A percentile compares a stretch with the other conserved stretches of the same genome.
These are phyloP conservation scores for Trichothecium sympodiale DNA, from an alignment of 2,329 filamentous ascomycete genomes.

Conservation along the genomic window DNA sequence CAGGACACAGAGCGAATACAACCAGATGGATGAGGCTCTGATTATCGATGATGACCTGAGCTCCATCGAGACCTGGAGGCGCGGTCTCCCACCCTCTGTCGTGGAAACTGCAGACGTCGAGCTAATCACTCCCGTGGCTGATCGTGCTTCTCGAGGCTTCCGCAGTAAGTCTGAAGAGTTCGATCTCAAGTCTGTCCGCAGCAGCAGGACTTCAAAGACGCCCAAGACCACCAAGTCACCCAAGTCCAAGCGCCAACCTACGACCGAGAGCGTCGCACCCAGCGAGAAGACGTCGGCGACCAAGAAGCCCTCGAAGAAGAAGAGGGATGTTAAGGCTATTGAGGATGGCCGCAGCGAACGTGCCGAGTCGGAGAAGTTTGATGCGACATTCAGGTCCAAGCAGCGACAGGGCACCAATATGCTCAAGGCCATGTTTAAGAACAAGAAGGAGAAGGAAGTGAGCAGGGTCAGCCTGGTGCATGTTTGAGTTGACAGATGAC, in stretches of 20 bases:
- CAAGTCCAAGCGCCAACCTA: constrained; percentile 14
- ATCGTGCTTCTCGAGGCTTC: constrained; percentile 29
- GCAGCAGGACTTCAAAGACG: constrained; percentile 19
- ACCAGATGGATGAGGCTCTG: constrained; percentile 41
- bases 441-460: constrained; percentile 36
- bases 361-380: constrained; percentile 21
- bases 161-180: constrained; percentile 27
- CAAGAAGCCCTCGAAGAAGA: constrained; percentile 16
- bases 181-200: constrained; percentile 25
- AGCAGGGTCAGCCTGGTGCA: constrained; percentile 1
- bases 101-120: constrained; percentile 40
- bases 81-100: constrained; percentile 38
- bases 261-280: constrained; percentile 14
- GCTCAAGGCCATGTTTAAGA: constrained; percentile 48
- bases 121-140: constrained; percentile 45
- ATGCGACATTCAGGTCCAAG: constrained; percentile 34
- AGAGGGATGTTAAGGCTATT: constrained; percentile 19
- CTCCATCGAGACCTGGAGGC: constrained; percentile 46
- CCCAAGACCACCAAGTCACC: constrained; percentile 14
- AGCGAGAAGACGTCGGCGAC: constrained; percentile 17
- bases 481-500: constrained; percentile 1
- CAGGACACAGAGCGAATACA: constrained; percentile 17
- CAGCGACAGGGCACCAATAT: constrained; percentile 37
- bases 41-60: constrained; percentile 47
- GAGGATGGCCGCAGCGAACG: constrained; percentile 22